Base-by-base conservation (phyloP, 176 grass and related monocot species). In the Zoysia pacifica region DNA sequence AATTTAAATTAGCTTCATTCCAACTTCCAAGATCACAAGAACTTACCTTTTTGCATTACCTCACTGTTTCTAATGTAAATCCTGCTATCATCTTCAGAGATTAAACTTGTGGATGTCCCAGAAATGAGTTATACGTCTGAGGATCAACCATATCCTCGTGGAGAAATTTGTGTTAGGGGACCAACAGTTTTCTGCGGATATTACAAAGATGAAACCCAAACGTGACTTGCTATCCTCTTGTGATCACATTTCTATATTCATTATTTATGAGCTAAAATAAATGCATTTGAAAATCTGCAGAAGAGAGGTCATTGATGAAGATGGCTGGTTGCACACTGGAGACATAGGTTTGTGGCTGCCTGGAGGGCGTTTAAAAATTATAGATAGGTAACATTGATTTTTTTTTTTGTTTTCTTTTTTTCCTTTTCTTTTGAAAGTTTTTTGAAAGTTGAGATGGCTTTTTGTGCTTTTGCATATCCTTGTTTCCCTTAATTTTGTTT, bases 41-140 rank as follows among this genome's bases (percentile, higher is more conserved):
- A 72, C 62, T 58, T 47, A 5, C 41, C 49, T 47, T 66, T 86
- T 7, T 67, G 20, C 80, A 5, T 62, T 82, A 43, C 79, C 63
- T 61, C 78, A 62, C 11, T 48, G 44, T 74, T 65, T 61, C 39
- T 80, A 16, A 75, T 80, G 11, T 9, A 20, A 74, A 78, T 63
- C 38, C 7, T 62, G 11, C 78, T 79, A 51, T 47, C 42, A 58
- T 79, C 42, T 82, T 66, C 92, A 98, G 95, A 98, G 90, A 69
- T 98, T 82, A 98, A 98, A 86, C 95, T 98, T 77, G 90, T 84
- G 60, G 90, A 98, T 87, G 95, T 94, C 48, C 92, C 92, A 80
- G 95, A 98, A 86, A 98, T 98, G 95, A 98, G 86, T 87, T 98
- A 98, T 84, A 93, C 90, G 15, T 92, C 91, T 13, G 90, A 98